Base-by-base conservation (phyloP, 768 basidiomycete genomes). In the Lentinula edodes region DNA sequence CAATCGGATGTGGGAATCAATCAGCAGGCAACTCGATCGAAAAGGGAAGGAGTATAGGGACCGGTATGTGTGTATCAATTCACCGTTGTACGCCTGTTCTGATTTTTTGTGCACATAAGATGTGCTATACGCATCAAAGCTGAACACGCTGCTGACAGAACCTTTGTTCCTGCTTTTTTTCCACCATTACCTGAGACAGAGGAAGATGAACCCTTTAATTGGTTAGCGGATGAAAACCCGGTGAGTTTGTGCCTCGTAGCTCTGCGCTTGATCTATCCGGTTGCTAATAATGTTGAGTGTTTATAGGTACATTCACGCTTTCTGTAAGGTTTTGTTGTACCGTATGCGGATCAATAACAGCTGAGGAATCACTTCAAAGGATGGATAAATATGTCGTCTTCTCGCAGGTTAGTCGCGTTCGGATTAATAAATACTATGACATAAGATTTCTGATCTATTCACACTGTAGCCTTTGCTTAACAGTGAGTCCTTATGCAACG, bases 281-380 rank as follows among this genome's bases (percentile, higher is more conserved):
- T 16, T 54, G 6, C 16, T 6, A 8, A 39, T 10, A 42, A 39
- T 36, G 28, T 28, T 28, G 28, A 28, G 28, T 28, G 28, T 28
- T 32, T 23, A 56, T 51, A 87, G 84, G 73, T 87, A 8, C 85
- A 88, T 64, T 75, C 81, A 1, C 75, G 87, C 28, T 75, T 87
- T n/a, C 78, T 84, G 85, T 87, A 67, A 60, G 83, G 68, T 20
- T 28, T 57, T 13, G 42, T 16, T 58, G 12, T 23, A 35, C 52
- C 32, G 55, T 9, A 12, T 32, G 28, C 15, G 12, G 36, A 12
- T 52, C 23, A 41, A 36, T 39, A 8, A 58, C 20, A 23, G 42
- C 36, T 45, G 6, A 59, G 8, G 10, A 7, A 43, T 32, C n/a
- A 12, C 39, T 60, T 54, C 62, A n/a, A 28, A 58, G 52, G 4